Percentiles rank a stretch among this genome's conserved stretches.
Evolutionary conservation across 148 eudicot species (phyloP).

Genomic region (Pharnaceum exiguum): DNA sequence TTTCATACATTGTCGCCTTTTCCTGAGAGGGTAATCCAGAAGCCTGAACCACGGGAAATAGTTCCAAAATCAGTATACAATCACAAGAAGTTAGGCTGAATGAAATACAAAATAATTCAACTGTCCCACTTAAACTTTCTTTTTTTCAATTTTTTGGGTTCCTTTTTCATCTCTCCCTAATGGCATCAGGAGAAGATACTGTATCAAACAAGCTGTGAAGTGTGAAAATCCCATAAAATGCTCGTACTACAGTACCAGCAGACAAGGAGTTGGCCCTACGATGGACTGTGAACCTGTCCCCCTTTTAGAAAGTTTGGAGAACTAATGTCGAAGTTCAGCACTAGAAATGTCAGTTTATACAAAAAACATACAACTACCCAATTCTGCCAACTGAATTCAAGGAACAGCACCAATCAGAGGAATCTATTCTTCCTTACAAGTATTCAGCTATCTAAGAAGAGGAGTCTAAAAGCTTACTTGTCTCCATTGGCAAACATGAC

Average conservation of each 20-base stretch:
- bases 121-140: neutral
- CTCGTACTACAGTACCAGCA: too few species aligned
- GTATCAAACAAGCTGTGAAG: too few species aligned
- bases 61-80: conserved; percentile 8
- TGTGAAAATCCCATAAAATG: too few species aligned
- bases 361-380: too few species aligned
- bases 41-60: conserved; percentile 49
- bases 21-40: conserved; percentile 67
- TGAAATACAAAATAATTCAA: neutral
- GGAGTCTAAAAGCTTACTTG: conserved; percentile 61
- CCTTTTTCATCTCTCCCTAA: too few species aligned
- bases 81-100: neutral
- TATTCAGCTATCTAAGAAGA: conserved; percentile 4
- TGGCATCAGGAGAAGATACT: too few species aligned
- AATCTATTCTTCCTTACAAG: neutral
- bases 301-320: too few species aligned
- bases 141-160: too few species aligned
- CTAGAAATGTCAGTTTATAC: too few species aligned
- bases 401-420: neutral
- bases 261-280: too few species aligned
- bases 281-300: too few species aligned
- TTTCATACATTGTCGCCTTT: conserved; percentile 68
- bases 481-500: conserved; percentile 87
- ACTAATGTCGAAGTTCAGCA: too few species aligned
- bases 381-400: neutral